phyloP scores from a whole-genome alignment of 129 eudicot species.

The Helichrysum umbraculigerum region DNA sequence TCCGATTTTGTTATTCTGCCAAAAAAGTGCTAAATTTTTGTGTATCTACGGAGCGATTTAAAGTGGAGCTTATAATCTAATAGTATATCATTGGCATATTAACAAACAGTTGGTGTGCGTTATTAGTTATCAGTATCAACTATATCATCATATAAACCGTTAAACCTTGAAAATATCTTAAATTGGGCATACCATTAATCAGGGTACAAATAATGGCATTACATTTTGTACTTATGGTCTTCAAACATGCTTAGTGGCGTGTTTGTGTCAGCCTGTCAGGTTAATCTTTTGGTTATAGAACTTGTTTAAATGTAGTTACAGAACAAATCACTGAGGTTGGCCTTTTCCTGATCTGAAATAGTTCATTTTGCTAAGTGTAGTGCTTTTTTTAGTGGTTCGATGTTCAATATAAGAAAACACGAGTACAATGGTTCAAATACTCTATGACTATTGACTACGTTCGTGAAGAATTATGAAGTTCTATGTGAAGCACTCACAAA shows the following conservation, averaged over 20 bases:
- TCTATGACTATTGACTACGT: neutral
- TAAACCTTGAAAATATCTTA: too few relatives aligned
- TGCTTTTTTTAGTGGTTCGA: neutral
- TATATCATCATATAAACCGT: neutral
- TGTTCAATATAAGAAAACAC: neutral
- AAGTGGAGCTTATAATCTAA: too few relatives aligned
- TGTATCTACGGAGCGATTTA: neutral
- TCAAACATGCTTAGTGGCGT: too few relatives aligned
- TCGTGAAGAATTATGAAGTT: neutral
- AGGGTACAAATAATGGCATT: neutral
- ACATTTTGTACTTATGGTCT: neutral
- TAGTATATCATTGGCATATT: neutral
- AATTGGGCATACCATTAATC: neutral
- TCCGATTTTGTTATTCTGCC: neutral
- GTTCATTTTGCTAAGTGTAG: neutral
- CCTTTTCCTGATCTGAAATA: neutral
- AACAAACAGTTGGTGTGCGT: slow-evolving; percentile 1
- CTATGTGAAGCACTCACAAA: neutral
- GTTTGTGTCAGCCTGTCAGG: neutral
- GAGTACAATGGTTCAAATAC: neutral
- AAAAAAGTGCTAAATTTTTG: neutral
- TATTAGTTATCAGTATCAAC: neutral
- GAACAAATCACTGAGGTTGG: neutral
- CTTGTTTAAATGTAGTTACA: neutral
- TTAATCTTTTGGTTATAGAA: neutral